Base-by-base conservation (phyloP, 2,329 filamentous ascomycete species). In the Chlorencoelia australis region DNA sequence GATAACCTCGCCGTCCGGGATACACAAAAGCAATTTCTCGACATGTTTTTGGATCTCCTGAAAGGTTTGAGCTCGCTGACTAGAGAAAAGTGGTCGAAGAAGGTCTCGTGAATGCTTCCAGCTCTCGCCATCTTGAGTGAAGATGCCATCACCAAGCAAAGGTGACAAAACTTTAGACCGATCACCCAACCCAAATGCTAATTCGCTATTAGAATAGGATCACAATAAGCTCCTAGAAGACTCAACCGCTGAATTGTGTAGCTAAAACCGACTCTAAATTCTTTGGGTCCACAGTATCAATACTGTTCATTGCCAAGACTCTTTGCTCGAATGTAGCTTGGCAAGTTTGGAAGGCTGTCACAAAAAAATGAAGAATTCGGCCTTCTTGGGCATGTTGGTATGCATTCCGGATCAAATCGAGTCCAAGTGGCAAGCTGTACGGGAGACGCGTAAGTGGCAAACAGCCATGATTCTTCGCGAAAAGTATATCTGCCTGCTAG, bases 1-100 rank as follows among this genome's bases (percentile, higher is more conserved):
- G 5, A 32, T 13, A n/a, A 56, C 26, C 7, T 46, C 28, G 2
- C 45, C 38, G 24, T 20, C n/a, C n/a, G 16, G 2, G 39, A 40
- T 8, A 18, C 18, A 41, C 3, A 17, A 16, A 17, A 65, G 49
- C 28, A 65, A 45, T 30, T 60, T 56, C 22, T 57, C 47, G 7
- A 44, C 39, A 30, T 43, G 38, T 9, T 41, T 37, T 11, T 15
- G 25, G 6, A 49, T 42, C 5, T 39, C 27, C 18, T 43, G 22
- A 7, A 46, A 35, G 18, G 47, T 40, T 37, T 39, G 35, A 17
- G 45, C 45, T 15, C 45, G 40, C 7, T 27, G 15, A 7, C 19
- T 27, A n/a, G 22, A 17, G 14, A 40, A 40, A 7, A 32, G 33
- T 28, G 9, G 27, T 19, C 38, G n/a, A 14, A 40, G 14, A 5